Evolutionary conservation across 2,329 filamentous ascomycete genomes (phyloP).

Genomic region (Cladophialophora exuberans): DNA sequence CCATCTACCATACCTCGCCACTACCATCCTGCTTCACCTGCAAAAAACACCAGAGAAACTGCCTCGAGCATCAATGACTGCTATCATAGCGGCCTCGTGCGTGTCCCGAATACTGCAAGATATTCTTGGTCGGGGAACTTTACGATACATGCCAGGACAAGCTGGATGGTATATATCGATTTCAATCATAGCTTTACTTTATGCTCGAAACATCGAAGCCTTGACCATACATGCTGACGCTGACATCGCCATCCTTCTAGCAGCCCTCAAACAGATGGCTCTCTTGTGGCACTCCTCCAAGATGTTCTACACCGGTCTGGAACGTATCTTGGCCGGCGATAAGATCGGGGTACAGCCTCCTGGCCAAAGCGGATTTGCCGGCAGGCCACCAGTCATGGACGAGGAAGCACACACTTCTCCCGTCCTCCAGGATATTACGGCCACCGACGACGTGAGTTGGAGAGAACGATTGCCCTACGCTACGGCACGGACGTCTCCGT

Average conservation of each 20-base stretch:
- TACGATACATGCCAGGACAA: conserved; percentile 47
- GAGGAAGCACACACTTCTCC: not conserved
- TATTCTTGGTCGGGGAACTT: conserved; percentile 43
- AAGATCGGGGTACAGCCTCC: not conserved
- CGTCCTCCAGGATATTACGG: not conserved
- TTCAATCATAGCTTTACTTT: conserved; percentile 46
- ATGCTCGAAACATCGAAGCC: conserved; percentile 40
- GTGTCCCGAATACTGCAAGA: conserved; percentile 46
- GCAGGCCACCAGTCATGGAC: not conserved
- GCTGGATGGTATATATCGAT: conserved; percentile 49
- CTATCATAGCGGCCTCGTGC: conserved; percentile 41
- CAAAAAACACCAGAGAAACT: not conserved
- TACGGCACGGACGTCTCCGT: not conserved
- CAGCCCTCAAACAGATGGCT: conserved; percentile 39
- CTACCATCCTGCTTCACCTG: conserved; percentile 5
- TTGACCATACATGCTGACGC: conserved; percentile 37
- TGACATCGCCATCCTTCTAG: conserved; percentile 39
- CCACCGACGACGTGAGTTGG: not conserved
- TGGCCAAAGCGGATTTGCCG: not conserved
- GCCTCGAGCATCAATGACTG: conserved; percentile 1
- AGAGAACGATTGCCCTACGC: not conserved
- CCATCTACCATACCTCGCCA: conserved; percentile 44
- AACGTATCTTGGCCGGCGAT: not conserved
- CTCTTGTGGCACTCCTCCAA: conserved; percentile 44
- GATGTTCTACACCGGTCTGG: conserved; percentile 39